Base-by-base conservation (phyloP, 768 basidiomycete genomes). In the Boletus rubroflammeus region DNA sequence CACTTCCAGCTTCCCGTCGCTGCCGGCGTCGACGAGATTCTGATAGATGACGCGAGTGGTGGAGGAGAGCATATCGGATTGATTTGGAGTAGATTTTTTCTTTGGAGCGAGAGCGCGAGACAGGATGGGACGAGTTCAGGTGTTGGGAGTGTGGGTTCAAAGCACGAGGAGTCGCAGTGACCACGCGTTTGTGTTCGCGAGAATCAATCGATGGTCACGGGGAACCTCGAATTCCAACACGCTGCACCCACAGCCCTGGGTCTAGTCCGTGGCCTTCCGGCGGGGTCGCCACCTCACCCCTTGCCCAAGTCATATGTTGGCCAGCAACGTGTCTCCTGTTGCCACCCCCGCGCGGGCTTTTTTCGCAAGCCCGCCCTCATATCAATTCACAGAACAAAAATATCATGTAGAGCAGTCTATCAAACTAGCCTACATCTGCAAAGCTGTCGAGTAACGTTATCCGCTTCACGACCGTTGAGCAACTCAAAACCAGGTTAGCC, bases 21-120 rank as follows among this genome's bases (percentile, higher is more conserved):
- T 59, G 49, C 64, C 69, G 6, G 59, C 44, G 15, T 68, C 47
- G 42, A 70, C 26, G 32, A 70, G 61, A 40, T 67, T 67, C 39
- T 72, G 70, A 28, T 63, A 41, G 29, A 70, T 52, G 8, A 57
- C n/a, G 1, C 64, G 67, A 34, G 56, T 57, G n/a, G n/a, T n/a
- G 13, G 47, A 17, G 1, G 62, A 35, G 6, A 52, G 32, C 56
- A 64, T 61, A 48, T 36, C 42, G 25, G 6, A 26, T 6, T 38
- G 39, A 7, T 39, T n/a, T 2, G 3, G 17, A 0, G 2, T 34
- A 15, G 34, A 34, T 17, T 35, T 19, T 50, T 23, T n/a, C n/a
- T n/a, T 44, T 55, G 31, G 34, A 60, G 38, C 6, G n/a, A 19
- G 38, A 52, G 25, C 19, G 42, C 31, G 56, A 59, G 44, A 50